A percentile compares a stretch with the other conserved stretches of the same genome.
Conservation (phyloP, 352 stramenopile genomes). For the Thalassiosira hispida region DNA sequence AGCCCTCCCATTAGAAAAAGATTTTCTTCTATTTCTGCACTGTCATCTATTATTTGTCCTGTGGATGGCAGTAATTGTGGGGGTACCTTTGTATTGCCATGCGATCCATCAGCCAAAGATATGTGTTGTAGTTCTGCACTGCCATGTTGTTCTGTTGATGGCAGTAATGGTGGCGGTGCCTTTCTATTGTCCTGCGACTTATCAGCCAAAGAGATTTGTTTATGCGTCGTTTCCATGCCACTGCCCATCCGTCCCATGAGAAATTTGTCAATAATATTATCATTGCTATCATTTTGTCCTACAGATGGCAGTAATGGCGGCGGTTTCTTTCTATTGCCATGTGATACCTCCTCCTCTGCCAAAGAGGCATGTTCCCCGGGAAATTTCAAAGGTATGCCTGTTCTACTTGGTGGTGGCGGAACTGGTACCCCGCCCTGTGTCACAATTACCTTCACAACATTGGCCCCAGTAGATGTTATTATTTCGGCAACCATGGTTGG, state of each 20-base stretch:
- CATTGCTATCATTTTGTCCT: background rate
- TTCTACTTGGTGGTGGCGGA: conserved; percentile 6
- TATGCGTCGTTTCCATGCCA: no score
- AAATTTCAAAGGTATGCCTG: conserved; percentile 5
- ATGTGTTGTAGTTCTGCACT: background rate
- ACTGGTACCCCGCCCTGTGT: conserved; percentile 35
- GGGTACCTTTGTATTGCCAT: conserved; percentile 2
- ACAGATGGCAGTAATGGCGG: background rate
- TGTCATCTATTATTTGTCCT: background rate
- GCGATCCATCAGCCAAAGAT: background rate
- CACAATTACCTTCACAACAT: conserved; percentile 36
- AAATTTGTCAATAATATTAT: background rate
- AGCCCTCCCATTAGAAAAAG: background rate
- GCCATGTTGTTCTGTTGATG: background rate
- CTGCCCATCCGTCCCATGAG: background rate
- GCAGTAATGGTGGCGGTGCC: background rate
- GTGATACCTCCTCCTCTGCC: background rate
- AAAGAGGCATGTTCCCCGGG: background rate
- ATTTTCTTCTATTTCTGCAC: background rate
- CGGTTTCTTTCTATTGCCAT: background rate
- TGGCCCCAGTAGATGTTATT: background rate
- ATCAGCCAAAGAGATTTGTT: no score
- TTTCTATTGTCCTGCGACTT: background rate
- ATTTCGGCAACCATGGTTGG: conserved; percentile 28
- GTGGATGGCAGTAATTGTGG: background rate